Conservation (phyloP, 148 eudicot genomes). For the Persicaria tinctoria region DNA sequence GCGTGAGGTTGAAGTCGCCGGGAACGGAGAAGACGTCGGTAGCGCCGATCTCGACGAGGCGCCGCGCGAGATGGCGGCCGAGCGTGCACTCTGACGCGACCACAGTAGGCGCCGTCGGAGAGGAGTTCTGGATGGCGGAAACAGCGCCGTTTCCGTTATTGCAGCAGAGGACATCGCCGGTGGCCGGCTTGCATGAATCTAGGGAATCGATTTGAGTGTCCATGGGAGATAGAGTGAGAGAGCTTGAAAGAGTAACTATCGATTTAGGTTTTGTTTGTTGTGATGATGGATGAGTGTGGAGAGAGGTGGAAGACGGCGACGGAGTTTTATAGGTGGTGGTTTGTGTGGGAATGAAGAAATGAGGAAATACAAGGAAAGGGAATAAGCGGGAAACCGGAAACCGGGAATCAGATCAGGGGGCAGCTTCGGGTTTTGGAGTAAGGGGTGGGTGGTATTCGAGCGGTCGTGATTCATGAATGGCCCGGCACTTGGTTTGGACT, state of each 20-base stretch:
- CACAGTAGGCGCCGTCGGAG: conserved; percentile 21
- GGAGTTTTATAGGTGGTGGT: not conserved
- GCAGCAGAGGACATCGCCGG: conserved; percentile 30
- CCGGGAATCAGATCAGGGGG: not conserved
- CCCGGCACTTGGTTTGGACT: too few relatives aligned
- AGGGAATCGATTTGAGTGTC: conserved; percentile 46
- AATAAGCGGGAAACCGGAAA: not conserved
- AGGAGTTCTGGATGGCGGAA: conserved; percentile 24
- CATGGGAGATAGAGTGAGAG: conserved; percentile 21
- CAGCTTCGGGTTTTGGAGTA: not conserved
- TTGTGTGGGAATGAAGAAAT: not conserved
- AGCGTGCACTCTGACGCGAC: conserved; percentile 36
- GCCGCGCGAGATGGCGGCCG: conserved; percentile 71
- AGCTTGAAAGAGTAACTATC: not conserved
- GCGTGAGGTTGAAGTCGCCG: conserved; percentile 76
- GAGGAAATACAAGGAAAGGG: not conserved
- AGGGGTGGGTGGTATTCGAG: too few relatives aligned
- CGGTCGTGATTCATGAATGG: too few relatives aligned
- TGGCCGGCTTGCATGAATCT: conserved; percentile 27
- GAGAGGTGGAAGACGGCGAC: not conserved
- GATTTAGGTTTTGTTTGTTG: not conserved
- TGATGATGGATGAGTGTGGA: not conserved
- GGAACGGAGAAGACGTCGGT: conserved; percentile 74
- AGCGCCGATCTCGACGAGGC: conserved; percentile 61
- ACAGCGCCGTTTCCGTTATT: conserved; percentile 23